Evolutionary conservation across 306 rosid species (phyloP).

Genomic region (Vigna mungo): DNA sequence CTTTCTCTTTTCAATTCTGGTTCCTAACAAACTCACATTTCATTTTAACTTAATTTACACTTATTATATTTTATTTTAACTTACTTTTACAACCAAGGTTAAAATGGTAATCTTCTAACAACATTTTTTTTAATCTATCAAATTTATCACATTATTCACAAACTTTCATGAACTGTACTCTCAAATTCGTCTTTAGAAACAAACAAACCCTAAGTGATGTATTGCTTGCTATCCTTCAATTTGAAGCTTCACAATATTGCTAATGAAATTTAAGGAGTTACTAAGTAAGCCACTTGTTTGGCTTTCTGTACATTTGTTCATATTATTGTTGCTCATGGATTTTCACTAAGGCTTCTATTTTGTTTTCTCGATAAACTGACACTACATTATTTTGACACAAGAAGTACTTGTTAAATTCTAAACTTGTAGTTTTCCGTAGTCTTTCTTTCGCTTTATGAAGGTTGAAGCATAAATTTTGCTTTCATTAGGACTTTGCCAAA

Average conservation of each 20-base stretch:
- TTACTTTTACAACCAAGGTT: too few relatives aligned
- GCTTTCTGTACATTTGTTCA: not conserved
- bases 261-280: not conserved
- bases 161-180: too few relatives aligned
- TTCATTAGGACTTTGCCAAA: constrained; percentile 81
- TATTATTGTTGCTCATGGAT: constrained; percentile 16
- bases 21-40: too few relatives aligned
- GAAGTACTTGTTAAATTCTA: constrained; percentile 26
- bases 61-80: too few relatives aligned
- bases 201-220: not conserved
- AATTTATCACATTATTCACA: too few relatives aligned
- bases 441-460: constrained; percentile 40
- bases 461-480: constrained; percentile 39
- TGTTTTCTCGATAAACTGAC: not conserved
- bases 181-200: too few relatives aligned
- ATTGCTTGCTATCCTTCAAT: constrained; percentile 1
- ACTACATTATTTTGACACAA: constrained; percentile 16
- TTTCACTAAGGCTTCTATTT: constrained; percentile 10
- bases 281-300: constrained; percentile 1
- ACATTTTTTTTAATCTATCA: too few relatives aligned
- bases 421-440: constrained; percentile 20
- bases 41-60: too few relatives aligned
- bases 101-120: too few relatives aligned
- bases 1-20: too few relatives aligned
- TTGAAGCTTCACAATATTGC: constrained; percentile 2